These are phyloP conservation scores for Fusarium armeniacum DNA, from an alignment of 2,329 filamentous ascomycete species.

Conservation along the genomic window DNA sequence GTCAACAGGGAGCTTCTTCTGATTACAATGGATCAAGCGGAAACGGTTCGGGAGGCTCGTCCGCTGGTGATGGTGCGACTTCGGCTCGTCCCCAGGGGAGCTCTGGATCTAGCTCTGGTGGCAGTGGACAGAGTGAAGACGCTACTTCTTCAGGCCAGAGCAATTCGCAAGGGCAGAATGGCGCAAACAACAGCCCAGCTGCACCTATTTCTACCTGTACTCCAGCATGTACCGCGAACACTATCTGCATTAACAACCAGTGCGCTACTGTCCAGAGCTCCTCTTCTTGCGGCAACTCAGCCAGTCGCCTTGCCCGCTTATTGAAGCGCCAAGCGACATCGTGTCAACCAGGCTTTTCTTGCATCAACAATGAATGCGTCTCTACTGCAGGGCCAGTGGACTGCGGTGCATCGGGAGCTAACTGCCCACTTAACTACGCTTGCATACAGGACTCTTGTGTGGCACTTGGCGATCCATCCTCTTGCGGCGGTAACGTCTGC, in stretches of 20 bases:
- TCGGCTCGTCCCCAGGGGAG: constrained; percentile 1
- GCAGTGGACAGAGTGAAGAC: neutral
- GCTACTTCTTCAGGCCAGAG: neutral
- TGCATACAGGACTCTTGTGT: constrained; percentile 36
- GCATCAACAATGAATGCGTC: constrained; percentile 30
- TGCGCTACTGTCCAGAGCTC: constrained; percentile 25
- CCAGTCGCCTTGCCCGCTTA: constrained; percentile 12
- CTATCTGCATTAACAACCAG: constrained; percentile 19
- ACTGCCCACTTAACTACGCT: constrained; percentile 30
- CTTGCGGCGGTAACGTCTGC: constrained; percentile 24
- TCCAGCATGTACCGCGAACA: constrained; percentile 11
- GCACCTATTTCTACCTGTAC: constrained; percentile 4
- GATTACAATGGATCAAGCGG: neutral
- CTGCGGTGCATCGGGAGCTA: constrained; percentile 18
- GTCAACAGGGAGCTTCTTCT: neutral
- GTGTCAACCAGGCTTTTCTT: constrained; percentile 24
- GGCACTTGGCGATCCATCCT: constrained; percentile 9
- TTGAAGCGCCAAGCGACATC: constrained; percentile 20
- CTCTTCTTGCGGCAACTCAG: constrained; percentile 10
- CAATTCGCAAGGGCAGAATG: neutral
- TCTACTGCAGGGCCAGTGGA: constrained; percentile 2
- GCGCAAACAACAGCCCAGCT: neutral
- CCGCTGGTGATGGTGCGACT: neutral
- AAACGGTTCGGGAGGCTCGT: neutral
- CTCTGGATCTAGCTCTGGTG: neutral